These are phyloP conservation scores for Boletus vermiculosoides DNA, from an alignment of 768 basidiomycete species.

Conservation along the genomic window DNA sequence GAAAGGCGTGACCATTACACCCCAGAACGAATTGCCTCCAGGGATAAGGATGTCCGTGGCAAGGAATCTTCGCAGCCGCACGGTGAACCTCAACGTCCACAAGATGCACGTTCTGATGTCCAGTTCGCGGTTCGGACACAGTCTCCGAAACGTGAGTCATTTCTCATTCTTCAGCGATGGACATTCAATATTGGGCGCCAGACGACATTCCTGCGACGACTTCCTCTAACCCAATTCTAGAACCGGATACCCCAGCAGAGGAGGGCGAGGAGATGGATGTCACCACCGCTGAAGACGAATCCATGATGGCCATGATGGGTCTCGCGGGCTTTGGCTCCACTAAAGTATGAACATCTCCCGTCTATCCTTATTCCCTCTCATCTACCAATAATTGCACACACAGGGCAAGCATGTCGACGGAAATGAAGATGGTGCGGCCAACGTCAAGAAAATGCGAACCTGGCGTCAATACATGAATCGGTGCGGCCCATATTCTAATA, in stretches of 20 bases:
- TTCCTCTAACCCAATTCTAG: slow-evolving; percentile 35
- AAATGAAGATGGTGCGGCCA: slow-evolving; percentile 69
- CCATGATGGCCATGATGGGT: slow-evolving; percentile 92
- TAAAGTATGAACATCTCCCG: slow-evolving; percentile 52
- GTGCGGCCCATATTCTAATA: slow-evolving; percentile 35
- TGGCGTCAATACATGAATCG: slow-evolving; percentile 99
- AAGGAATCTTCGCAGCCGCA: slow-evolving; percentile 21
- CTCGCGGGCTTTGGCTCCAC: slow-evolving; percentile 84
- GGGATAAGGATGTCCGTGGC: slow-evolving; percentile 28
- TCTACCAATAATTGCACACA: background rate
- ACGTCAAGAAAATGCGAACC: slow-evolving; percentile 80
- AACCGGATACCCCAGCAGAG: slow-evolving; percentile 47
- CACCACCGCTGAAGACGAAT: slow-evolving; percentile 67
- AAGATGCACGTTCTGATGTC: slow-evolving; percentile 18
- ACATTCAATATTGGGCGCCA: background rate
- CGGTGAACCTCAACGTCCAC: slow-evolving; percentile 23
- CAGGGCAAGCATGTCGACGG: slow-evolving; percentile 80
- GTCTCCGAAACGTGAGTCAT: slow-evolving; percentile 16
- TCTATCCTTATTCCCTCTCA: background rate
- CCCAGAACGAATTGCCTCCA: slow-evolving; percentile 36
- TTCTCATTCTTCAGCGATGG: background rate
- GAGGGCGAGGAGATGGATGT: slow-evolving; percentile 50
- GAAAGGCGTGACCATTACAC: slow-evolving; percentile 41
- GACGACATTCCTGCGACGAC: slow-evolving; percentile 8
- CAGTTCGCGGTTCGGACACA: slow-evolving; percentile 9